phyloP scores from a whole-genome alignment of 345 rosid genomes.

The Mallotus nudiflorus region DNA sequence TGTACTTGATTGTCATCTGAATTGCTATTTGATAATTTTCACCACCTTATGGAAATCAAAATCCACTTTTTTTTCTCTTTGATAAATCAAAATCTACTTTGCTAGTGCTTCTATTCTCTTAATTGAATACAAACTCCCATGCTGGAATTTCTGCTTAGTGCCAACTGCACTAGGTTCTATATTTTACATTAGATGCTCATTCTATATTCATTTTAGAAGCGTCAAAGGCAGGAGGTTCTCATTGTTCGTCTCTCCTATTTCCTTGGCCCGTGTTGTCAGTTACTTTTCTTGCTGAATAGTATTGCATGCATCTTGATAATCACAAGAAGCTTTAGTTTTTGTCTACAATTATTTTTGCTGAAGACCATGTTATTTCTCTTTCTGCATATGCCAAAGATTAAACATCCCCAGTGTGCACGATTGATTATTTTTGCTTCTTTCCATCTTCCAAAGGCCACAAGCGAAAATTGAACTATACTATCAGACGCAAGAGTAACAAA shows the following conservation, averaged over 20 bases:
- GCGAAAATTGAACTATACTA: not conserved
- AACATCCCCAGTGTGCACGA: not conserved
- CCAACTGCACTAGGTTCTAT: not conserved
- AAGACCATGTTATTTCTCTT: not conserved
- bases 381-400: not conserved
- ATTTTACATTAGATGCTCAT: too few species aligned
- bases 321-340: not conserved
- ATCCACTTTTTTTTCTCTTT: too few species aligned
- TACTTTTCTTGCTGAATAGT: not conserved
- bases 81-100: too few species aligned
- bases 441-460: slow-evolving; percentile 8
- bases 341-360: not conserved
- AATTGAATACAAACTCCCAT: not conserved
- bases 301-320: not conserved
- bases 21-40: not conserved
- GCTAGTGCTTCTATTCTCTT: not conserved
- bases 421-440: not conserved
- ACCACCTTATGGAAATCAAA: not conserved
- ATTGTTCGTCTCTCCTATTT: not conserved
- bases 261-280: not conserved
- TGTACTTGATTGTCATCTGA: not conserved
- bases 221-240: not conserved
- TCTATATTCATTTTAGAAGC: not conserved
- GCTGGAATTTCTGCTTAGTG: not conserved
- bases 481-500: not conserved